These are phyloP conservation scores for Talaromyces marneffei DNA, from an alignment of 2,329 filamentous ascomycete genomes.

Conservation along the genomic window DNA sequence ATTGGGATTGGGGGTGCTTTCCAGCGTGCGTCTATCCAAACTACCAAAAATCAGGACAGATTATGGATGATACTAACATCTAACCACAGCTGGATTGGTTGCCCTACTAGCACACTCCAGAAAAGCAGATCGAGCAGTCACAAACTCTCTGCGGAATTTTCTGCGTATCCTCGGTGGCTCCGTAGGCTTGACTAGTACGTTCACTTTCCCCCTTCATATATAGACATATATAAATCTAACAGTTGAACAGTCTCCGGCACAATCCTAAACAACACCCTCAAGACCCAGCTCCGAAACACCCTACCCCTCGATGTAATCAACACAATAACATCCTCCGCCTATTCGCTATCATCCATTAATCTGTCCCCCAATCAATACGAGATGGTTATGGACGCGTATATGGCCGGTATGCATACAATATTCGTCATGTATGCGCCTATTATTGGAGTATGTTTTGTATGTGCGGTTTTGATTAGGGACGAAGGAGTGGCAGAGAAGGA, in stretches of 20 bases:
- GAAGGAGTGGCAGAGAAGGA: conserved; percentile 9
- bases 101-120: conserved; percentile 7
- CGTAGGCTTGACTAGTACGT: conserved; percentile 8
- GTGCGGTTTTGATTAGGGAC: conserved; percentile 6
- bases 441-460: conserved; percentile 8
- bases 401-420: conserved; percentile 10
- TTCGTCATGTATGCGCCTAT: conserved; percentile 9
- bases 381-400: conserved; percentile 2
- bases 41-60: neutral
- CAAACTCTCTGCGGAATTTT: conserved; percentile 9
- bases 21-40: neutral
- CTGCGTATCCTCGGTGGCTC: conserved; percentile 10
- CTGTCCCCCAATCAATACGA: neutral
- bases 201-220: neutral
- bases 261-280: conserved; percentile 9
- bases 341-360: neutral
- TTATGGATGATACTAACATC: neutral
- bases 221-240: neutral
- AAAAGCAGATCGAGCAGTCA: conserved; percentile 11
- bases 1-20: conserved; percentile 7
- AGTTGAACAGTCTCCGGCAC: neutral
- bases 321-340: conserved; percentile 8
- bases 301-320: neutral
- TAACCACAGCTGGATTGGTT: neutral
- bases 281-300: neutral